Evolutionary conservation across 257 asterid genomes (phyloP), one percentile per base, ranked within the genome.

Genomic region (Fraxinus anomala): DNA sequence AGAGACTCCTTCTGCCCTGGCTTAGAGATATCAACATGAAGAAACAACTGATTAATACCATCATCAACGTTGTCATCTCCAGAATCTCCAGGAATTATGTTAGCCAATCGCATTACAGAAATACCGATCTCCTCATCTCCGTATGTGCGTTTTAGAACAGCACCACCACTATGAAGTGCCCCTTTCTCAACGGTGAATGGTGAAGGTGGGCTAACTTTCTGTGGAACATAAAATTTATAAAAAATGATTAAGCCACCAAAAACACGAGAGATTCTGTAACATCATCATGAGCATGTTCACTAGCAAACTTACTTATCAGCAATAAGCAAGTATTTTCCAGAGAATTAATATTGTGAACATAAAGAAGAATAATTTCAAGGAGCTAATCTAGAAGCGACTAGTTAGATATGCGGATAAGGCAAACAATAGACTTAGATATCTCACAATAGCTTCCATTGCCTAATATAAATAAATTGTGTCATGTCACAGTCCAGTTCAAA

Each of bases 181-280:
- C 98, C 97, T 88, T 91, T 95, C 31, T 87, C 82, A 37, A 95
- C 98, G 3, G 90, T 86, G 82, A 82, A 95, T 31, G 99, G 98
- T 66, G 94, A 79, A 74, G 99, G 99, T 39, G 98, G 99, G 74
- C 86, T 92, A 42, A 95, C 86, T 91, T 93, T 95, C 98, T 95
- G 94, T 72, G 37, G 77, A 76, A 78, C 37, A 28, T 33, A 75
- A 75, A 66, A 72, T 54, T 4, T 13, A 63, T 37, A 68, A 19
- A 68, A 37, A 61, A 73, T 65, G 28, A 83, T 76, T 59, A 56
- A 67, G 77, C 74, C 44, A 73, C 49, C 51, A 51, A 10, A 33
- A 0, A 36, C 68, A 76, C n/a, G 68, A 74, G n/a, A 75, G 42
- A 6, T 70, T 51, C 31, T 31, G 47, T 39, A 31, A 51, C 44